phyloP scores from a whole-genome alignment of 2,329 filamentous ascomycete genomes.

The Colletotrichum lentis region DNA sequence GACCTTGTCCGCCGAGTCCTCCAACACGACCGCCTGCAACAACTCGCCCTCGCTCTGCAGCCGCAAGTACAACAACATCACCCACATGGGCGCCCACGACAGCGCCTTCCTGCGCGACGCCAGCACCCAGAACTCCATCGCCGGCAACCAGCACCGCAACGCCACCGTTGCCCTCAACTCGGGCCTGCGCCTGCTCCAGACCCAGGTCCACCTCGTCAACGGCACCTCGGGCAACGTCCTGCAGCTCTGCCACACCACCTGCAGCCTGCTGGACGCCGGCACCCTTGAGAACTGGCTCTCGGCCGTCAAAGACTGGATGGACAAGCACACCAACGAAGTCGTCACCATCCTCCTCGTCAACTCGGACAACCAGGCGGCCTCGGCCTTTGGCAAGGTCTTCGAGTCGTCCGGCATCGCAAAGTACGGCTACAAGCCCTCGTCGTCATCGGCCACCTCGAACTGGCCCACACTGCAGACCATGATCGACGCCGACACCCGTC shows the following conservation, averaged over 20 bases:
- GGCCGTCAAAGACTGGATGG: slow-evolving; percentile 73
- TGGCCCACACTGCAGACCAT: slow-evolving; percentile 79
- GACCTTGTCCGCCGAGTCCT: slow-evolving; percentile 39
- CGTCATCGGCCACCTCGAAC: slow-evolving; percentile 51
- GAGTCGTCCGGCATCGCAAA: slow-evolving; percentile 65
- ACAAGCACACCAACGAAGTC: slow-evolving; percentile 74
- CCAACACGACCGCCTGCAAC: slow-evolving; percentile 70
- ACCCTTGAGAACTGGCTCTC: slow-evolving; percentile 69
- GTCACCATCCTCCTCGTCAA: slow-evolving; percentile 79
- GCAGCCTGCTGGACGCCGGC: slow-evolving; percentile 74
- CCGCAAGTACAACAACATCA: slow-evolving; percentile 77
- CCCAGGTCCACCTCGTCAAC: slow-evolving; percentile 72
- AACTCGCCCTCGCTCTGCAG: slow-evolving; percentile 79
- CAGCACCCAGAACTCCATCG: slow-evolving; percentile 66
- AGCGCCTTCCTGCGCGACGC: slow-evolving; percentile 74
- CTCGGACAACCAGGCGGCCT: slow-evolving; percentile 65
- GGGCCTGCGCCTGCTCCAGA: slow-evolving; percentile 75
- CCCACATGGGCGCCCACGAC: slow-evolving; percentile 80
- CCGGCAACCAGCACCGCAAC: slow-evolving; percentile 79
- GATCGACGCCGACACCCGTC: slow-evolving; percentile 69
- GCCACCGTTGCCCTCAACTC: slow-evolving; percentile 74
- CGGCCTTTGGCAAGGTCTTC: slow-evolving; percentile 64
- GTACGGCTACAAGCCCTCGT: slow-evolving; percentile 67
- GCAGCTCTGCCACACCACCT: slow-evolving; percentile 75
- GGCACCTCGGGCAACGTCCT: slow-evolving; percentile 54